Conservation (phyloP, 768 basidiomycete genomes). For the Rhodotorula sphaerocarpa region DNA sequence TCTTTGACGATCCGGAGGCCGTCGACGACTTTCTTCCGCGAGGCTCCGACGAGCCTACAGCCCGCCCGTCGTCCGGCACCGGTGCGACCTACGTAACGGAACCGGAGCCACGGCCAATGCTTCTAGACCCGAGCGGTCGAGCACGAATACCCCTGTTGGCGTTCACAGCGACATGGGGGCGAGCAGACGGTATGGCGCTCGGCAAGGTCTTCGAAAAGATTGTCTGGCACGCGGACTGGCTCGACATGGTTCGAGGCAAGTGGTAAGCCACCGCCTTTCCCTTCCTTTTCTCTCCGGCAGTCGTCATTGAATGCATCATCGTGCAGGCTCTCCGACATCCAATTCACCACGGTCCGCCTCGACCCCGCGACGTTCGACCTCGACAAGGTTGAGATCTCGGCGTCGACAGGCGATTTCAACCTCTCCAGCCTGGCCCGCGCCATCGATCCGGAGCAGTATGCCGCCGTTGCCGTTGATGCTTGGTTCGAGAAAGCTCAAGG, state of each 20-base stretch:
- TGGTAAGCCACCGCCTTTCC: slow-evolving; percentile 50
- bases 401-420: slow-evolving; percentile 69
- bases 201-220: slow-evolving; percentile 81
- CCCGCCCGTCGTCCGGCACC: background rate
- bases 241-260: slow-evolving; percentile 83
- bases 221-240: slow-evolving; percentile 82
- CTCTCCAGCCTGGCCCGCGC: slow-evolving; percentile 67
- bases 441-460: slow-evolving; percentile 70
- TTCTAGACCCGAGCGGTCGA: slow-evolving; percentile 13
- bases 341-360: slow-evolving; percentile 73
- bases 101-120: background rate
- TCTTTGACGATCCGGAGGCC: too few species aligned
- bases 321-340: slow-evolving; percentile 69
- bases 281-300: background rate
- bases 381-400: slow-evolving; percentile 57
- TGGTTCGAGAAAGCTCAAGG: slow-evolving; percentile 65
- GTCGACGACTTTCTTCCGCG: background rate
- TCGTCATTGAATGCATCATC: background rate
- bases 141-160: slow-evolving; percentile 68
- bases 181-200: slow-evolving; percentile 82
- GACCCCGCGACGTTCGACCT: slow-evolving; percentile 53
- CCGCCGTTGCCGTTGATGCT: slow-evolving; percentile 65
- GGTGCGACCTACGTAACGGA: background rate
- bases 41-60: background rate
- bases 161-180: slow-evolving; percentile 88